phyloP scores from a whole-genome alignment of 2,329 filamentous ascomycete species.

The Nigrograna mackinnonii region DNA sequence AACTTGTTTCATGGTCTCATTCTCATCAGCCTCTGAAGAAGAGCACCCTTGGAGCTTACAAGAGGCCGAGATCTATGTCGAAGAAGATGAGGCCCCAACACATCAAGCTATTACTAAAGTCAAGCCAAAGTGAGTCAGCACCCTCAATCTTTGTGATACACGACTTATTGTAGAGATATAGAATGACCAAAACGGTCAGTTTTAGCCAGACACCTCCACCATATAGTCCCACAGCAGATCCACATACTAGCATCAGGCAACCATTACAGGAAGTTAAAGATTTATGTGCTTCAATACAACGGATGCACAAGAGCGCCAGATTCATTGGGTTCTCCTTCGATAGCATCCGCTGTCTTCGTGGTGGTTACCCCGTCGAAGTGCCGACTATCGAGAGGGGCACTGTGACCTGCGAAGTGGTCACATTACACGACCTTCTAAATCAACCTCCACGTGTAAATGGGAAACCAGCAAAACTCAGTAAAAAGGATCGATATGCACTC shows the following conservation, averaged over 20 bases:
- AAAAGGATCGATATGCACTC: conserved; percentile 38
- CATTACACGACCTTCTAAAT: conserved; percentile 33
- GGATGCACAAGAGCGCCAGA: conserved; percentile 22
- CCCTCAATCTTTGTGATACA: background rate
- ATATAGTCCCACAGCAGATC: conserved; percentile 27
- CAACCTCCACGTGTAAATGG: conserved; percentile 28
- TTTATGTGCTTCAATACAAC: conserved; percentile 37
- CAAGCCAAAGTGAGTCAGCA: conserved; percentile 22
- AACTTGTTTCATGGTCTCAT: conserved; percentile 38
- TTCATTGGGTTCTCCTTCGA: conserved; percentile 39
- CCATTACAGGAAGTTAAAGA: conserved; percentile 36
- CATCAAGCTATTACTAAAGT: conserved; percentile 4
- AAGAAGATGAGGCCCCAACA: conserved; percentile 23
- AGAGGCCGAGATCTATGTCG: conserved; percentile 36
- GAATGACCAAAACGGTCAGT: conserved; percentile 36
- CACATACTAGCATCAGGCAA: conserved; percentile 7
- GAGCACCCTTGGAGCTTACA: conserved; percentile 30
- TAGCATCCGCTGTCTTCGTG: conserved; percentile 31
- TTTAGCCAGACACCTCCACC: conserved; percentile 36
- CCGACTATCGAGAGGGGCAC: conserved; percentile 7
- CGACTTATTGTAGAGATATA: conserved; percentile 12
- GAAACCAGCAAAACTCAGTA: conserved; percentile 30
- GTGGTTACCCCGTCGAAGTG: conserved; percentile 26
- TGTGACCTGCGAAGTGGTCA: conserved; percentile 22
- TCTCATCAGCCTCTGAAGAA: conserved; percentile 22